phyloP scores from a whole-genome alignment of 1,284 basidiomycete genomes.

The Boletus holoroseus region DNA sequence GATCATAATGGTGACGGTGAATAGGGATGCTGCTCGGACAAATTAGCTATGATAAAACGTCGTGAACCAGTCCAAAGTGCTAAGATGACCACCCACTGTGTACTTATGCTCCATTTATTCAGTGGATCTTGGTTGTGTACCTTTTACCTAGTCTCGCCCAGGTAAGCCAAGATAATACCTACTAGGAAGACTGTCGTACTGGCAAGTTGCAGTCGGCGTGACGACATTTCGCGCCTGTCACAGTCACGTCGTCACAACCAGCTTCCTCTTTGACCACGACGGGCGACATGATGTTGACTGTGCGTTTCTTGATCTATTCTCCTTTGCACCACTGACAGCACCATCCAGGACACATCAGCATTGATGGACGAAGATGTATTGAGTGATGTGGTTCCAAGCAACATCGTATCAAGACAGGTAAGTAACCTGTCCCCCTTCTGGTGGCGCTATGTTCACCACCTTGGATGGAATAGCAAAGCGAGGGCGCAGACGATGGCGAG shows the following conservation, averaged over 20 bases:
- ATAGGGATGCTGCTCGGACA: background rate
- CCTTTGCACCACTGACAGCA: background rate
- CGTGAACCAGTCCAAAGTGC: background rate
- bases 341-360: slow-evolving; percentile 13
- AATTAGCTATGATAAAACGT: background rate
- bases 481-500: slow-evolving; percentile 57
- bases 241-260: slow-evolving; percentile 10
- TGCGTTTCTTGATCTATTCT: slow-evolving; percentile 10
- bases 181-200: background rate
- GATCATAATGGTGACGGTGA: background rate
- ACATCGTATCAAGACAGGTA: slow-evolving; percentile 78
- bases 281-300: slow-evolving; percentile 18
- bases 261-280: slow-evolving; percentile 21
- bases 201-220: background rate
- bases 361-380: slow-evolving; percentile 68
- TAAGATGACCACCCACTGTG: background rate
- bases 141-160: background rate
- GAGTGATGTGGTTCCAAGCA: slow-evolving; percentile 76
- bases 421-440: slow-evolving; percentile 13
- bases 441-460: slow-evolving; percentile 11
- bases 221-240: slow-evolving; percentile 22
- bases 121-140: background rate
- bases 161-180: background rate
- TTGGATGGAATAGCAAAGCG: slow-evolving; percentile 50
- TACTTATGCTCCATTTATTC: background rate